These are phyloP conservation scores for Stramenopiles sp. DNA, from an alignment of 352 stramenopile genomes.

Conservation along the genomic window DNA sequence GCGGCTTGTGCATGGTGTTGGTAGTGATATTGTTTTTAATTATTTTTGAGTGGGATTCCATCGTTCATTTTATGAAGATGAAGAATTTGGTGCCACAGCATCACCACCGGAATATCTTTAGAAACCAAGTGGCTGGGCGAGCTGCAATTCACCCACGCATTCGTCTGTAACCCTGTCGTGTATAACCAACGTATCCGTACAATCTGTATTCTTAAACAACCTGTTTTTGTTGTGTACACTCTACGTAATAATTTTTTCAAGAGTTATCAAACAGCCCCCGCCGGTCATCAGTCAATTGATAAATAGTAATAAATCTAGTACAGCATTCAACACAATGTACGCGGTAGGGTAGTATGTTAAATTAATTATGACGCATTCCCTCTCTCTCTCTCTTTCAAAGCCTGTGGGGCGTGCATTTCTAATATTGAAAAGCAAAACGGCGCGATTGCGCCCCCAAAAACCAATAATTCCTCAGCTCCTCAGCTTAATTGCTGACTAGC, in stretches of 20 bases:
- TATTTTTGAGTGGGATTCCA: background rate
- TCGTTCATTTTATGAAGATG: background rate
- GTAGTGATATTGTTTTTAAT: background rate
- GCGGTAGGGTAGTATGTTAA: too few species aligned
- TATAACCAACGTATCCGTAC: background rate
- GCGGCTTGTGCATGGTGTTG: background rate
- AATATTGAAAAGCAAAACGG: background rate
- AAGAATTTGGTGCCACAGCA: background rate
- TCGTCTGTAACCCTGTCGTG: background rate
- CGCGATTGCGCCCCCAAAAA: background rate
- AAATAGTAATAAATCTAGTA: slow-evolving; percentile 6
- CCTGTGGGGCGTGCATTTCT: background rate
- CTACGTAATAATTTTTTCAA: background rate
- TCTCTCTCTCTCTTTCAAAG: too few species aligned
- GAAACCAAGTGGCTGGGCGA: background rate
- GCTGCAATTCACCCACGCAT: too few species aligned
- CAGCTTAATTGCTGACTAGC: background rate
- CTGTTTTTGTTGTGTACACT: background rate
- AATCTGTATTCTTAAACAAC: background rate
- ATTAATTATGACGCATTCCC: too few species aligned
- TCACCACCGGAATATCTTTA: background rate
- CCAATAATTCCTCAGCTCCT: background rate
- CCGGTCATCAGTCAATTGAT: background rate
- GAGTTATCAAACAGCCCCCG: background rate
- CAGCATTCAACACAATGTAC: too few species aligned